A percentile compares a stretch with the other conserved stretches of the same genome.
phyloP scores from a whole-genome alignment of 805 yeast genomes.

The Ogataea zsoltii region DNA sequence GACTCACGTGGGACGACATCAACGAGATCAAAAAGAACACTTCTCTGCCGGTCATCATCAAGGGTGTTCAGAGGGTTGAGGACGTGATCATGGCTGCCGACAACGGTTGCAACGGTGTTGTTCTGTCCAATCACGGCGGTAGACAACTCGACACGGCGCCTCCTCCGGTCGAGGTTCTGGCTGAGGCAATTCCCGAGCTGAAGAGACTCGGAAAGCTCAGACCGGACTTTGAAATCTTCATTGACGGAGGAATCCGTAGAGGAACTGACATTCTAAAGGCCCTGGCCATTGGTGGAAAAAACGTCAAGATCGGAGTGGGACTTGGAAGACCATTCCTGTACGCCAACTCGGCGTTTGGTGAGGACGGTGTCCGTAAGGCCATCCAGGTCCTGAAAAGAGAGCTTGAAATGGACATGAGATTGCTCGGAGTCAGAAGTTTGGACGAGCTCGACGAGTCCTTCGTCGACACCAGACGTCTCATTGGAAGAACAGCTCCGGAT shows the following conservation, averaged over 20 bases:
- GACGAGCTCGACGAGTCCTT: slow-evolving; percentile 58
- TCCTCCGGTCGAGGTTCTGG: slow-evolving; percentile 74
- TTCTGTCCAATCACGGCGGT: slow-evolving; percentile 87
- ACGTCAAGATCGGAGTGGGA: slow-evolving; percentile 72
- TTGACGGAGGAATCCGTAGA: slow-evolving; percentile 72
- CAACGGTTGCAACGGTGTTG: slow-evolving; percentile 74
- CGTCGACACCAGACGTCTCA: slow-evolving; percentile 51
- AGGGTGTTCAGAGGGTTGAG: slow-evolving; percentile 83
- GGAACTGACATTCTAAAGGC: slow-evolving; percentile 70
- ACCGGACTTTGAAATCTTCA: slow-evolving; percentile 54
- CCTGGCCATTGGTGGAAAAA: slow-evolving; percentile 66
- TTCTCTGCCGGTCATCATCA: slow-evolving; percentile 65
- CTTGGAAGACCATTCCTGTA: slow-evolving; percentile 67
- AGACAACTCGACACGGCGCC: slow-evolving; percentile 81
- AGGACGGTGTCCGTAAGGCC: slow-evolving; percentile 60
- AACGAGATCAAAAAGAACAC: slow-evolving; percentile 56
- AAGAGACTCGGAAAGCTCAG: slow-evolving; percentile 44
- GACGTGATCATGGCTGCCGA: slow-evolving; percentile 76
- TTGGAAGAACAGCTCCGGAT: slow-evolving; percentile 36
- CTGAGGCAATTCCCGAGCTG: slow-evolving; percentile 62
- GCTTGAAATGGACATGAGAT: slow-evolving; percentile 73
- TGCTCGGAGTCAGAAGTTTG: slow-evolving; percentile 68
- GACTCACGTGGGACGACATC: slow-evolving; percentile 65
- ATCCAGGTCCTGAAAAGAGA: slow-evolving; percentile 68
- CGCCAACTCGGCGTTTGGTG: slow-evolving; percentile 65